Evolutionary conservation across 192 early-diverging fungal species (phyloP), one percentile per base, ranked within the genome.

Genomic region (Coemansia sp.): DNA sequence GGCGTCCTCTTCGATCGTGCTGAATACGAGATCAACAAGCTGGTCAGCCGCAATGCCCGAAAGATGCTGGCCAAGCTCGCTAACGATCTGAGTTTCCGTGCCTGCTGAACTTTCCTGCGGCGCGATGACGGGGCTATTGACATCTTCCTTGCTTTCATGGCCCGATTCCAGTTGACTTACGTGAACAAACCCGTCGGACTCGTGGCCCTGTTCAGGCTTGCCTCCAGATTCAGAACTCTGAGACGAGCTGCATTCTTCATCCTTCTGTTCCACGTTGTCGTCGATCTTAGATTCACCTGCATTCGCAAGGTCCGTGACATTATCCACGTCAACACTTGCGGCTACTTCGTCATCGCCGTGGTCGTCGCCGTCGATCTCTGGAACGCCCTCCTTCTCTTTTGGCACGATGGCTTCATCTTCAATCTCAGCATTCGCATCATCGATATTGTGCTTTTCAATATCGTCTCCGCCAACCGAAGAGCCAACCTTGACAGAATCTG

Each of bases 121-220:
- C 9, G 11, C 33, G 15, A n/a, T 34, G 35, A 17, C 34, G 1
- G 29, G 4, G 35, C 32, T 34, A 25, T 32, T 42, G 32, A 63
- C 20, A 20, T 67, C 63, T 3, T 66, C 73, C 33, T 45, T 66
- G 57, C 64, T 67, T 4, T 69, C 67, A 5, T 42, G 35, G 1
- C 57, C 63, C 11, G 70, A 70, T 10, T 52, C 64, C 10, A 50
- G 56, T 55, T 79, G 76, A 50, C 76, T 74, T 20, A 79, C 50
- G 57, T 79, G 76, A 11, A 79, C 66, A 62, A 74, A 79, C 17
- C 58, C 71, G 35, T 79, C 76, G 22, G 71, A 79, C 25, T 79
- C 76, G 32, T 79, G 66, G 19, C 61, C 71, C 1, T 58, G 53
- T 38, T 55, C 49, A 7, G 49, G 49, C 49, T 52, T 52, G 22